These are phyloP conservation scores for Myxozyma lipomycoides DNA, from an alignment of 805 yeast species.

Conservation along the genomic window DNA sequence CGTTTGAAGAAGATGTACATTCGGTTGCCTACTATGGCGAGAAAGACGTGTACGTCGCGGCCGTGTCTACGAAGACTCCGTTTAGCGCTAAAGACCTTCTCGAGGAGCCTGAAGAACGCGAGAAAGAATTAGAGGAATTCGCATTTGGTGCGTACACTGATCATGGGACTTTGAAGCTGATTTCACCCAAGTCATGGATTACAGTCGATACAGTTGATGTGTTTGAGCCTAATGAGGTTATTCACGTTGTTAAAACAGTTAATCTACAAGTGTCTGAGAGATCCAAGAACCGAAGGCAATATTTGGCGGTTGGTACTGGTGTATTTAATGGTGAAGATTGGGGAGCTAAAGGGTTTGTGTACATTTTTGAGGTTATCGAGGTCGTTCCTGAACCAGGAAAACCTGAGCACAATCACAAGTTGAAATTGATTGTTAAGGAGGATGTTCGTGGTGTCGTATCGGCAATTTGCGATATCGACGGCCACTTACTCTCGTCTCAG, in stretches of 20 bases:
- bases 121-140: conserved; percentile 47
- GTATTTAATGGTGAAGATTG: conserved; percentile 73
- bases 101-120: conserved; percentile 42
- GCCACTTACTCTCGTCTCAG: conserved; percentile 76
- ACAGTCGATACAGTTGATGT: conserved; percentile 54
- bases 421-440: conserved; percentile 70
- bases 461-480: conserved; percentile 71
- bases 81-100: conserved; percentile 55
- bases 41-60: conserved; percentile 57
- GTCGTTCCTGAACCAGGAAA: conserved; percentile 85
- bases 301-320: conserved; percentile 76
- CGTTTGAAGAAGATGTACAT: conserved; percentile 59
- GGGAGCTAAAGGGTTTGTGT: conserved; percentile 72
- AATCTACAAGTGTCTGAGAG: conserved; percentile 42
- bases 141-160: conserved; percentile 46
- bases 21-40: conserved; percentile 65
- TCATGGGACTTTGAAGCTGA: conserved; percentile 57
- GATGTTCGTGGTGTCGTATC: conserved; percentile 80
- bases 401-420: conserved; percentile 76
- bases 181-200: conserved; percentile 74
- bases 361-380: conserved; percentile 67
- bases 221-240: conserved; percentile 51
- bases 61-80: conserved; percentile 55
- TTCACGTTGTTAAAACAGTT: conserved; percentile 54
- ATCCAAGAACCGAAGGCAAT: conserved; percentile 50